These are phyloP conservation scores for Cystobasidium sp. DNA, from an alignment of 1,284 basidiomycete species.

Conservation along the genomic window DNA sequence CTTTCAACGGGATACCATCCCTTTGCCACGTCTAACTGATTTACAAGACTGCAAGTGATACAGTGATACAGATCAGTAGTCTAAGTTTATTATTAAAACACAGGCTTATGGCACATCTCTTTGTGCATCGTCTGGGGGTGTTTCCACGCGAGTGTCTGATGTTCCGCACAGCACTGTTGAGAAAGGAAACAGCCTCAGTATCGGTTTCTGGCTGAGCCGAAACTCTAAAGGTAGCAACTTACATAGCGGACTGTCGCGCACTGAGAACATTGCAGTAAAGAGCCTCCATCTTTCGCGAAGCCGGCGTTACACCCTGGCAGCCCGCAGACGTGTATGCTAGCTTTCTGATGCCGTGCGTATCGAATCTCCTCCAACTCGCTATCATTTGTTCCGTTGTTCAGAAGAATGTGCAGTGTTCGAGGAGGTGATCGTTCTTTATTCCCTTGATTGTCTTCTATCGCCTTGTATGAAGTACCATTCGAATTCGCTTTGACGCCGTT, in stretches of 20 bases:
- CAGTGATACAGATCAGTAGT: background rate
- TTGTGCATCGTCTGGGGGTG: conserved; percentile 33
- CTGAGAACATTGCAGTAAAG: conserved; percentile 38
- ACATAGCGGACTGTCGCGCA: conserved; percentile 40
- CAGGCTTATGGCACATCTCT: conserved; percentile 39
- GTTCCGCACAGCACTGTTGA: conserved; percentile 33
- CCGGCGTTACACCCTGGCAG: conserved; percentile 15
- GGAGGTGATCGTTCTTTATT: conserved; percentile 21
- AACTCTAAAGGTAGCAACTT: background rate
- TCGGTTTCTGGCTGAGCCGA: background rate
- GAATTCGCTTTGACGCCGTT: background rate
- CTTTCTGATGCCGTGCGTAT: conserved; percentile 18
- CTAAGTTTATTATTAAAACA: background rate
- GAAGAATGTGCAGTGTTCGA: conserved; percentile 9
- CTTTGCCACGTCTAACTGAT: no score
- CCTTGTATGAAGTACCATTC: background rate
- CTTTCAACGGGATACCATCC: no score
- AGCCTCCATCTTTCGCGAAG: conserved; percentile 25
- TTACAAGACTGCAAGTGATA: background rate
- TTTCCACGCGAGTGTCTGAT: conserved; percentile 35
- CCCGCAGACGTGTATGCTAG: conserved; percentile 27
- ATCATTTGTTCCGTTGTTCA: conserved; percentile 25
- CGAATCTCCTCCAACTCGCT: conserved; percentile 14
- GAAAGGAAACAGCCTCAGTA: background rate
- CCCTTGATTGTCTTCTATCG: conserved; percentile 6